Percentiles rank a stretch among this genome's conserved stretches.
These are phyloP conservation scores for Litchi chinensis DNA, from an alignment of 345 rosid species.

Conservation along the genomic window DNA sequence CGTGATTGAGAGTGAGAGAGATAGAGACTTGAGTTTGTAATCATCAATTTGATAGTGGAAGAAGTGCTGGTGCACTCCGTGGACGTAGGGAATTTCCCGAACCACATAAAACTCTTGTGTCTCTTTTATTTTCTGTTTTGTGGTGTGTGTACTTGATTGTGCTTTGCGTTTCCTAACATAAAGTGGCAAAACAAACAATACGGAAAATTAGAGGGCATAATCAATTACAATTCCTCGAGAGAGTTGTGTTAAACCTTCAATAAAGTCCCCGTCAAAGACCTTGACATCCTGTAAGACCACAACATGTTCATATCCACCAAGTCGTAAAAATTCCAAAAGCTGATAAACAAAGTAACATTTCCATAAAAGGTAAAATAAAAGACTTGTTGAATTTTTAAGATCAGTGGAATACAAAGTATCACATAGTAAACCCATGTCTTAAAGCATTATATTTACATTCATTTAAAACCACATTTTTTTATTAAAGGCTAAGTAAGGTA, in stretches of 20 bases:
- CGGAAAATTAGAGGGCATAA: conserved; percentile 55
- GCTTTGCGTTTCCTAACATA: too few relatives aligned
- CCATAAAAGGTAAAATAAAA: neutral
- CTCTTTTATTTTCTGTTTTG: too few relatives aligned
- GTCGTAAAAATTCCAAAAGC: conserved; percentile 24
- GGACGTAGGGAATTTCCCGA: too few relatives aligned
- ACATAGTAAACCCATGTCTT: neutral
- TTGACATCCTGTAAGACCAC: conserved; percentile 53
- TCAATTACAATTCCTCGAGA: conserved; percentile 72
- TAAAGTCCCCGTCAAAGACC: conserved; percentile 67
- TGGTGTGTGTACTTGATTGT: too few relatives aligned
- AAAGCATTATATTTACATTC: neutral
- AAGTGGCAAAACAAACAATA: conserved; percentile 17
- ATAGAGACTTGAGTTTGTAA: too few relatives aligned
- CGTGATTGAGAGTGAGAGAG: too few relatives aligned
- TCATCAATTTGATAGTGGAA: too few relatives aligned
- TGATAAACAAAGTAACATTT: conserved; percentile 2
- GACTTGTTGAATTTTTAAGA: neutral
- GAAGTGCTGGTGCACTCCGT: too few relatives aligned
- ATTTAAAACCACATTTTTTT: neutral
- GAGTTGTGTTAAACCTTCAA: conserved; percentile 50
- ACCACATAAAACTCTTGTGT: too few relatives aligned
- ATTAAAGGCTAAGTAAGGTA: conserved; percentile 23
- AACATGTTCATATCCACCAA: conserved; percentile 73
- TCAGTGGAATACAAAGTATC: neutral